These are phyloP conservation scores for Paradendryphiella salina DNA, from an alignment of 2,329 filamentous ascomycete genomes.

Conservation along the genomic window DNA sequence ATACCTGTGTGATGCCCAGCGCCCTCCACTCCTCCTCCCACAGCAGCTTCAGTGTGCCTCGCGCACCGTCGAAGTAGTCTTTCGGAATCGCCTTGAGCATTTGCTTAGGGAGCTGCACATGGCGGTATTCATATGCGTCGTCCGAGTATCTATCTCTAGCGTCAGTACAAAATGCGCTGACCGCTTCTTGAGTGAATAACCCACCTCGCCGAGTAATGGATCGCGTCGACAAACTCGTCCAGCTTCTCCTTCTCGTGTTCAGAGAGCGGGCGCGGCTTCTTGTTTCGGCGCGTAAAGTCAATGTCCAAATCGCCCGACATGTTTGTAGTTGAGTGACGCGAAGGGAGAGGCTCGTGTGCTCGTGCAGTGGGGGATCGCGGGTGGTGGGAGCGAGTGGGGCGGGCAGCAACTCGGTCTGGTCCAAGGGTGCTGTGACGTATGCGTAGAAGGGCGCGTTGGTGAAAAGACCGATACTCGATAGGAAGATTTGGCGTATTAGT, in stretches of 20 bases:
- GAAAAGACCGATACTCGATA: not conserved
- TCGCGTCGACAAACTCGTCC: slow-evolving; percentile 88
- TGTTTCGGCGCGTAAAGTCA: slow-evolving; percentile 84
- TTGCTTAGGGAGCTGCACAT: slow-evolving; percentile 94
- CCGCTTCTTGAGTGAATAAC: slow-evolving; percentile 35
- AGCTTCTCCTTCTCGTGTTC: slow-evolving; percentile 81
- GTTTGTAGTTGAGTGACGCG: slow-evolving; percentile 10
- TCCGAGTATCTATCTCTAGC: slow-evolving; percentile 77
- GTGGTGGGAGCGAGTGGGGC: slow-evolving; percentile 25
- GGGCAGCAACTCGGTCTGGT: slow-evolving; percentile 8
- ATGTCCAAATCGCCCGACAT: slow-evolving; percentile 60
- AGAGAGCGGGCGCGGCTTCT: slow-evolving; percentile 75
- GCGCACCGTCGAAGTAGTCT: slow-evolving; percentile 85
- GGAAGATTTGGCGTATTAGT: not conserved
- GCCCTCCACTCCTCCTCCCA: slow-evolving; percentile 99
- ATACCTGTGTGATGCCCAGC: slow-evolving; percentile 93
- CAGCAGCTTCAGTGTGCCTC: slow-evolving; percentile 91
- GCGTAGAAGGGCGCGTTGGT: slow-evolving; percentile 5
- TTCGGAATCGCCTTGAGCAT: slow-evolving; percentile 98
- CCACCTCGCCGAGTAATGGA: slow-evolving; percentile 93
- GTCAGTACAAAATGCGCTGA: slow-evolving; percentile 27
- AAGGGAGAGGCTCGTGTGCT: slow-evolving; percentile 36
- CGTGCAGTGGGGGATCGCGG: slow-evolving; percentile 27
- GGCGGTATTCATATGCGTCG: slow-evolving; percentile 90
- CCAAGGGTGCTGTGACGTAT: slow-evolving; percentile 1